Percentiles rank a stretch among this genome's conserved stretches.
Evolutionary conservation across 2,329 filamentous ascomycete genomes (phyloP).

Genomic region (Pestalotiopsis sp.): DNA sequence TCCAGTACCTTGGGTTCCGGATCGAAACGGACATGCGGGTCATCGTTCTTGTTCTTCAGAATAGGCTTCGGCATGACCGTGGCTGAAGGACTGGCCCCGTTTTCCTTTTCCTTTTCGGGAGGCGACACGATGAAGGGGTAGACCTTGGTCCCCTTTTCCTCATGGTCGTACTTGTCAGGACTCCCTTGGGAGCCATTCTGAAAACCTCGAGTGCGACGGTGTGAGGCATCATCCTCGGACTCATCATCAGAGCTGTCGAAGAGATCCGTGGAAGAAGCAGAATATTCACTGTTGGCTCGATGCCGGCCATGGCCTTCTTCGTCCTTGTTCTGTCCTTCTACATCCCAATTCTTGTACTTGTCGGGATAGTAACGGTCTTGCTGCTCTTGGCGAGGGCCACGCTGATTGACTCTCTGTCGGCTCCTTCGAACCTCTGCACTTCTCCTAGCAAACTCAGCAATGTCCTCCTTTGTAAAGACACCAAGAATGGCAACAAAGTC

Average conservation of each 20-base stretch:
- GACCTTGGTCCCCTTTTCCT: slow-evolving; percentile 32
- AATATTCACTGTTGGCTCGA: slow-evolving; percentile 26
- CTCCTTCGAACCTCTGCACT: slow-evolving; percentile 48
- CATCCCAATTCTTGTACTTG: slow-evolving; percentile 35
- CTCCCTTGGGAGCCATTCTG: slow-evolving; percentile 20
- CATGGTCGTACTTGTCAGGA: slow-evolving; percentile 19
- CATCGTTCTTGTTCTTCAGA: slow-evolving; percentile 63
- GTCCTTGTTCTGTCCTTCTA: slow-evolving; percentile 18
- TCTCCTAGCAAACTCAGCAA: slow-evolving; percentile 53
- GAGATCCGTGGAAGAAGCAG: slow-evolving; percentile 24
- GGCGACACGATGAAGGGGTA: slow-evolving; percentile 46
- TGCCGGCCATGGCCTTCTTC: slow-evolving; percentile 20
- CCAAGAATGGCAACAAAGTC: slow-evolving; percentile 65
- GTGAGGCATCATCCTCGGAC: slow-evolving; percentile 9
- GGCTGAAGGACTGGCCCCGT: slow-evolving; percentile 33
- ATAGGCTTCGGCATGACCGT: slow-evolving; percentile 57
- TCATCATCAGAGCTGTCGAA: slow-evolving; percentile 31
- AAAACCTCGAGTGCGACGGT: slow-evolving; percentile 1
- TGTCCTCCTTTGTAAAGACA: slow-evolving; percentile 52
- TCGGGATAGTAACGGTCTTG: slow-evolving; percentile 32
- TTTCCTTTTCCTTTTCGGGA: slow-evolving; percentile 27
- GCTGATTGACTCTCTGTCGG: slow-evolving; percentile 32
- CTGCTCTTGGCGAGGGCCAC: slow-evolving; percentile 18
- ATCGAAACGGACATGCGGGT: slow-evolving; percentile 56
- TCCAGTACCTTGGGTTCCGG: slow-evolving; percentile 40